Base-by-base conservation (phyloP, 1,139 yeast genomes). In the Eremothecium gossypii region DNA sequence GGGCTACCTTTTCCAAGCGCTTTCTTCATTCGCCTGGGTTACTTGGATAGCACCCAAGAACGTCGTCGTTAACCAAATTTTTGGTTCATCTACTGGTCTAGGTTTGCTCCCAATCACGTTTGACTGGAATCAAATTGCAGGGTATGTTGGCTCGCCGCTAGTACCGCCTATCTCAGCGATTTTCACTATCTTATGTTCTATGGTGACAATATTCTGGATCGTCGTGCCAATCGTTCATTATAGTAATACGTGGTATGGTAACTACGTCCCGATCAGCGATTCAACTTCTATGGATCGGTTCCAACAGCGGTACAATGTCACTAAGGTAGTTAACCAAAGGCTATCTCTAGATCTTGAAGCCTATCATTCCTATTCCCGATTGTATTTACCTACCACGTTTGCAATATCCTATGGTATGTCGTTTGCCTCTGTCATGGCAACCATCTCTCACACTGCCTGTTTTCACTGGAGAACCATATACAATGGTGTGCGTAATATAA, bases 141-240 rank as follows among this genome's bases (percentile, higher is more conserved):
- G 78, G 41, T 76, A 73, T 60, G 63, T 76, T 46, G 77, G 79
- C 11, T 73, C 82, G 23, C 85, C 89, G 8, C 69, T 82, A 54
- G 71, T 79, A 50, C 82, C 85, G 7, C 87, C 89, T 27, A 75
- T 78, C 40, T 66, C 73, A 41, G 73, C 80, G 14, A 63, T 74
- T 43, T 66, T 71, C 30, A 77, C 80, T 50, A 69, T 74, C 46
- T 64, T 71, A 33, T 51, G 66, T 5, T 71, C 77, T 13, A 60
- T 74, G 40, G 62, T 76, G 10, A 45, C 69, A 30, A 59, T 73
- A 10, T 67, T 68, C 42, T 74, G 71, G 69, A 48, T 74, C 31
- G 54, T 70, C 27, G 64, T 67, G 29, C 69, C 77, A 3, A 67
- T 66, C n/a, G 45, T 77, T 9, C 77, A 73, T 50, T 77, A 68